Base-by-base conservation (phyloP, 768 basidiomycete species). In the Lentinula detonsa region DNA sequence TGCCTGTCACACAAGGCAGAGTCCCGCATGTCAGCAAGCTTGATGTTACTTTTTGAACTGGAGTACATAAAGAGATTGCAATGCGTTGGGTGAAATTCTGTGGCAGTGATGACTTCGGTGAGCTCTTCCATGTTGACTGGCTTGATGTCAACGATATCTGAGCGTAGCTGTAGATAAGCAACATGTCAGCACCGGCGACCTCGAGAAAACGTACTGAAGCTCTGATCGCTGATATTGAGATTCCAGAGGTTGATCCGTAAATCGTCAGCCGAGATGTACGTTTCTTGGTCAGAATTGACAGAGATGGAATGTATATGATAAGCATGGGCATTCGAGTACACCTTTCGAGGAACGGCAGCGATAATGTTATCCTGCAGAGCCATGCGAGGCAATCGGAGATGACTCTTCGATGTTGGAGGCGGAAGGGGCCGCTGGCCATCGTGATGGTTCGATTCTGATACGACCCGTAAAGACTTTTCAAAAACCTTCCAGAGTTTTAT, bases 401-500 rank as follows among this genome's bases (percentile, higher is more conserved):
- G 86, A 61, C 75, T 79, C 49, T 76, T 69, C 58, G 71, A 70
- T 18, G 78, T 78, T 34, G 88, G 91, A 64, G 86, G 80, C 28
- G 90, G 82, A 55, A 89, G 73, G 23, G 84, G 77, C 57, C 85
- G 86, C 67, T 88, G 85, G 37, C 90, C 91, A 71, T 92, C 90
- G 65, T 84, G 83, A 65, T 96, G 88, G 74, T 98, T 98, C 71
- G 95, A 97, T 80, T 98, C 95, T 18, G 95, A 88, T 42, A 99
- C 95, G 48, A 98, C 93, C 66, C 90, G 89, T 69, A 99, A 80
- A 42, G 90, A 90, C 77, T 98, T 98, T 78, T 98, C 97, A 64
- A 98, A 98, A n/a, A 99, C 95, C 73, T 99, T 98, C 97, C 97
- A 99, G 60, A 98, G 86, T 73, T 99, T 99, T 80, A 99, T 97